Evolutionary conservation across 768 basidiomycete species (phyloP), one percentile per base, ranked within the genome.

Genomic region (Termitomyces sp.): DNA sequence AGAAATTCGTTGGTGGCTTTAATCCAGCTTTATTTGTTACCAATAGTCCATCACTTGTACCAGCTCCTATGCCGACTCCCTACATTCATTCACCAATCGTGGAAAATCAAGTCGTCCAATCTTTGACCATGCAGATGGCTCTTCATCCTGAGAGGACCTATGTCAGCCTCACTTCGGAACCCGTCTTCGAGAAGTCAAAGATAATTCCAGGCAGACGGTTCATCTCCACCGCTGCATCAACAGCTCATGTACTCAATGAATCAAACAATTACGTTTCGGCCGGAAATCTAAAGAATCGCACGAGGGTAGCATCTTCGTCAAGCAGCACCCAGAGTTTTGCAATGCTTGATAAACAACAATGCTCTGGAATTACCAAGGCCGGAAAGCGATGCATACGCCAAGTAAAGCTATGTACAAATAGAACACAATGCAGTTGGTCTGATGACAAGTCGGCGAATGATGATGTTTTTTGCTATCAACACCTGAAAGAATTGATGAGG

Each of bases 401-500:
- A 60, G 80, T 90, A 40, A 87, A 84, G 63, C 64, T 75, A 13
- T 74, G 75, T 5, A 33, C 64, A 66, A 35, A 64, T 67, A 18
- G 49, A 23, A 63, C 59, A 20, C 59, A 69, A 43, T 69, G 76
- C 38, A 73, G 73, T 38, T 67, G 66, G 41, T 35, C 43, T 36
- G 8, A 56, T 47, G 40, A 43, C 30, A 66, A 63, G 32, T 58
- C 66, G n/a, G 57, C 60, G 9, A 57, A 77, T 9, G 74, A 77
- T 9, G 74, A 78, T 48, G 68, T 79, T 18, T 91, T 85, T 69
- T 91, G 89, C 63, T 75, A 77, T 68, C 84, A 89, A 66, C 91
- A 93, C 64, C 72, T 72, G 23, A 82, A 83, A 60, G 80, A 79
- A 50, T 66, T 89, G 41, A 71, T 86, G 40, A 67, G 66, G 1